phyloP scores from a whole-genome alignment of 1,139 yeast species.

The Blastobotrys arbuscula region DNA sequence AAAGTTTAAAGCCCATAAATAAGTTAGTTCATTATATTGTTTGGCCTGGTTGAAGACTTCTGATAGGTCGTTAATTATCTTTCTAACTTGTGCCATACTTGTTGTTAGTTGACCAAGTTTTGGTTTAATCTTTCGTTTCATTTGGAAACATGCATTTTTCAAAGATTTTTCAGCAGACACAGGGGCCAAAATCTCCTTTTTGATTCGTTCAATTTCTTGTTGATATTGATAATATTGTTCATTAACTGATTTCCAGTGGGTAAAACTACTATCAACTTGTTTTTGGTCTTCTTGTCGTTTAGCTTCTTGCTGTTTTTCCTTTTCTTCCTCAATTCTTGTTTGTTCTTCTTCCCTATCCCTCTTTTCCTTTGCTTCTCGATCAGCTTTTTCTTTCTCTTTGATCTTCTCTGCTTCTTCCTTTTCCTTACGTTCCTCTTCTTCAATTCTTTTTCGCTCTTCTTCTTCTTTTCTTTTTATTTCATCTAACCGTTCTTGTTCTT shows the following conservation, averaged over 20 bases:
- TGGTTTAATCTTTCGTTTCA: constrained; percentile 74
- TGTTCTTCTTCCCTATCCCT: constrained; percentile 15
- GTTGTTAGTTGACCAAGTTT: constrained; percentile 87
- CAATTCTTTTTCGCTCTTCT: constrained; percentile 12
- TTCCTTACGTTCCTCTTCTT: constrained; percentile 18
- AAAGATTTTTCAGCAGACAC: constrained; percentile 35
- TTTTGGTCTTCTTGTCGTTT: constrained; percentile 13
- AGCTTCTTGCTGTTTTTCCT: constrained; percentile 14
- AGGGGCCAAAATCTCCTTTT: constrained; percentile 41
- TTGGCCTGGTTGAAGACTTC: constrained; percentile 45
- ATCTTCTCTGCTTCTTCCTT: constrained; percentile 18
- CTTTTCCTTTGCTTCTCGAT: constrained; percentile 16
- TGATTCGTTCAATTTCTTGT: constrained; percentile 53
- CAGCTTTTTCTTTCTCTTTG: constrained; percentile 17
- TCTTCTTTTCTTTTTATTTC: constrained; percentile 20
- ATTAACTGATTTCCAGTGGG: constrained; percentile 42
- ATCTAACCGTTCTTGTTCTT: constrained; percentile 17
- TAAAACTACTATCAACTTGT: constrained; percentile 26
- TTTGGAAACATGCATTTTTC: constrained; percentile 36
- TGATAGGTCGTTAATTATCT: constrained; percentile 46
- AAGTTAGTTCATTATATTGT: constrained; percentile 44
- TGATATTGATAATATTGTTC: constrained; percentile 47
- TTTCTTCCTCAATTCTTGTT: constrained; percentile 12
- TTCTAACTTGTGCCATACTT: constrained; percentile 52
- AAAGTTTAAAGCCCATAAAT: constrained; percentile 70